Evolutionary conservation across 345 rosid genomes (phyloP), one percentile per base, ranked within the genome.

Genomic region (Euphorbia lathyris): DNA sequence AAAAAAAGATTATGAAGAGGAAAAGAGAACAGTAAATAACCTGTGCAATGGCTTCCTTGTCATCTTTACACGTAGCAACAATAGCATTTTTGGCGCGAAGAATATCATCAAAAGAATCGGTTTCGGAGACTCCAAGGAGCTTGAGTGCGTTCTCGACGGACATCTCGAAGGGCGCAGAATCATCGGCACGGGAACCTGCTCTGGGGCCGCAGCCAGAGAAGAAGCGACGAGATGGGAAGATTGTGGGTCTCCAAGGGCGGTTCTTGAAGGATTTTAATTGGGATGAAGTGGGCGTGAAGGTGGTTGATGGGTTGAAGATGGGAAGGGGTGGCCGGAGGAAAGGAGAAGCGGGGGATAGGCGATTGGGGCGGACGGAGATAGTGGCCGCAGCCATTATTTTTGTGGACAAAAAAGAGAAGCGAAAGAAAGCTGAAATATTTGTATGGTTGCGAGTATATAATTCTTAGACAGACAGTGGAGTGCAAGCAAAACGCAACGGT

Each of bases 91-190:
- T 95, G 75, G 99, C 97, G 80, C 97, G 85, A 67, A 95, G 97
- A 47, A 95, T 86, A 59, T 92, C 99, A 50, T 95, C 97, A 74
- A 95, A 95, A 53, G 97, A 92, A 34, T 97, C 90, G 10, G 80
- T 82, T 68, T 90, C 97, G 19, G 96, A 76, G 72, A 95, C 97
- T 12, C 99, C 97, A 47, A 92, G 97, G 4, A 95, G 96, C 86
- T 86, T 88, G n/a, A 88, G 85, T 1, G 99, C 97, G 82, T 74
- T 87, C 83, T 95, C 99, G 55, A 92, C 87, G 27, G 99, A 95
- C 99, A 92, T 95, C 82, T 88, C 97, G 71, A 76, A 91, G 43
- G 96, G 92, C 12, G 84, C 87, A 2, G 99, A 88, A 77, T 95
- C 99, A 45, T 92, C 97, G 19, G 97, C 93, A 45, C 91, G 80